Base-by-base conservation (phyloP, 164 flowering plant genomes). In the Tinospora cordifolia region DNA sequence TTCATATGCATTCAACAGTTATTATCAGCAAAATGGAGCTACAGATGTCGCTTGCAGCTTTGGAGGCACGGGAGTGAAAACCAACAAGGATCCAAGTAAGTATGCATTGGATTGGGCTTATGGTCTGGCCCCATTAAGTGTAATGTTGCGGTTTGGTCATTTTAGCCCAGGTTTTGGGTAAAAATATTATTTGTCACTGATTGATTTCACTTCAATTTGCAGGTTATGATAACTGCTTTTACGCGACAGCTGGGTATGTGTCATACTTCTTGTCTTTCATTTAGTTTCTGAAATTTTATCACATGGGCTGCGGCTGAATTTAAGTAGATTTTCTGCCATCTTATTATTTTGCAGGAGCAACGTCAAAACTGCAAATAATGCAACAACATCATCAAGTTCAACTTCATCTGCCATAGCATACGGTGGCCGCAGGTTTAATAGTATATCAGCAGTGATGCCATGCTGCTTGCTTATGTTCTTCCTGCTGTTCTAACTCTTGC, bases 11-110 rank as follows among this genome's bases (percentile, higher is more conserved):
- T 88, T 92, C 83, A 92, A 94, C 79, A 88, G 87, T 76, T 94
- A 90, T 71, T 94, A 84, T 79, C 99, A 90, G 88, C 95, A 88
- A 77, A 90, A 90, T 79, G 98, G 96, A 54, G 98, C 98, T 54
- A 74, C 85, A 27, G 92, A 86, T 68, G 71, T 87, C 68, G 93
- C 97, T 76, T 94, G 99, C 79, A 77, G 87, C 77, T 94, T 94
- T 76, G 98, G 99, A 46, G 98, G 99, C 46, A 30, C 85, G n/a
- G 98, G 93, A 9, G 76, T 89, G 39, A 85, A 76, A 78, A 88
- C 89, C 58, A 80, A 81, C 70, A 85, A 89, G 79, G 81, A 92
- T 75, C 98, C 99, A 80, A 94, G 99, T 94, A 84, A 24, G 96
- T n/a, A n/a, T n/a, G n/a, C n/a, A n/a, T n/a, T n/a, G n/a, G n/a